These are phyloP conservation scores for Pseudogymnoascus pannorum DNA, from an alignment of 2,329 filamentous ascomycete genomes.

Conservation along the genomic window DNA sequence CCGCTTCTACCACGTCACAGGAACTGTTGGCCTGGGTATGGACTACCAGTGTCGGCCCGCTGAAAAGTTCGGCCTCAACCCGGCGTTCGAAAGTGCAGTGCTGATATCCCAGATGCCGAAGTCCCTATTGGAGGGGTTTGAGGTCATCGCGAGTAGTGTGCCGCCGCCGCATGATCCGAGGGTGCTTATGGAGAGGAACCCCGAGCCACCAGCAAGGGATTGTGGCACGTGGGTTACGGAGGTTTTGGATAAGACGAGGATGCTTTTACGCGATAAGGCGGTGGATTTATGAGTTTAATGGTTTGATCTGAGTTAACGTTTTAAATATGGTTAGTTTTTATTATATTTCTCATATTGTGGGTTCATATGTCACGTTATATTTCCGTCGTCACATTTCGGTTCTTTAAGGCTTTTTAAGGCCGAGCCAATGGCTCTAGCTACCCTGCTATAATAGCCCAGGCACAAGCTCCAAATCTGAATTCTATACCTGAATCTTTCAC, in stretches of 20 bases:
- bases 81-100: not conserved
- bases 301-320: not conserved
- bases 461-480: not conserved
- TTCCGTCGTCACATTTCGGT: not conserved
- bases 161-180: slow-evolving; percentile 1
- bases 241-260: slow-evolving; percentile 17
- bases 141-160: not conserved
- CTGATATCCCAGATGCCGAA: not conserved
- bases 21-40: not conserved
- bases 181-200: not conserved
- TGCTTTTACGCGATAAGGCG: not conserved
- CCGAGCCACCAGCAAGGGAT: not conserved
- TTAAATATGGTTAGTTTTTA: not conserved
- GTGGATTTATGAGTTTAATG: not conserved
- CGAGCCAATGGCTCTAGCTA: not conserved
- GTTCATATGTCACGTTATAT: not conserved
- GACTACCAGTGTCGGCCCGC: not conserved
- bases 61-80: not conserved
- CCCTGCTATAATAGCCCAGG: not conserved
- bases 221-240: slow-evolving; percentile 32
- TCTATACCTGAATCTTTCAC: not conserved
- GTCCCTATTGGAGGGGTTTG: not conserved
- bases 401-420: not conserved
- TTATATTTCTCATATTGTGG: not conserved
- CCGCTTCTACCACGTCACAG: slow-evolving; percentile 2